These are phyloP conservation scores for Fusarium sp. DNA, from an alignment of 2,329 filamentous ascomycete genomes.

Conservation along the genomic window DNA sequence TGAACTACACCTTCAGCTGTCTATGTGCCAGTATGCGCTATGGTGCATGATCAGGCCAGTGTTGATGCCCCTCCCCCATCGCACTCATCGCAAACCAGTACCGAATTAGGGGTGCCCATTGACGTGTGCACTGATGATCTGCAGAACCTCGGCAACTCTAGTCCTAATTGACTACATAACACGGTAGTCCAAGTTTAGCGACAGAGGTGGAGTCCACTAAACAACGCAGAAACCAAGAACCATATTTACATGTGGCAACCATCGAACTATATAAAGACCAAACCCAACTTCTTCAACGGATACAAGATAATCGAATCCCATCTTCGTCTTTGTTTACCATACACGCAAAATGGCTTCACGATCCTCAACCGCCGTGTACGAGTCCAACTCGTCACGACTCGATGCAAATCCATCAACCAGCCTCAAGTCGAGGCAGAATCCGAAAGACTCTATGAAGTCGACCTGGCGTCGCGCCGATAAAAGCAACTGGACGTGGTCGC, in stretches of 20 bases:
- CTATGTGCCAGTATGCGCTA: too few relatives aligned
- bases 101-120: background rate
- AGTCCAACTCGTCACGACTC: background rate
- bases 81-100: background rate
- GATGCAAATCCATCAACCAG: background rate
- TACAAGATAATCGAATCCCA: background rate
- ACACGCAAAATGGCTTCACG: background rate
- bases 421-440: background rate
- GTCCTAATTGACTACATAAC: background rate
- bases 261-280: background rate
- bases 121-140: background rate
- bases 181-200: background rate
- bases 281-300: background rate
- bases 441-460: slow-evolving; percentile 1
- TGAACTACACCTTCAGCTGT: background rate
- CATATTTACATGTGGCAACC: background rate
- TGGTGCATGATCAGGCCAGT: background rate
- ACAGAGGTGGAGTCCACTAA: background rate
- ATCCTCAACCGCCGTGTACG: background rate
- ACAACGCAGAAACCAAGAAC: background rate
- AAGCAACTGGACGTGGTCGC: background rate
- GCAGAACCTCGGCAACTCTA: background rate
- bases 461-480: background rate
- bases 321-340: background rate
- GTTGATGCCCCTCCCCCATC: background rate